phyloP scores from a whole-genome alignment of 345 rosid genomes.

The Crucihimalaya himalaica region DNA sequence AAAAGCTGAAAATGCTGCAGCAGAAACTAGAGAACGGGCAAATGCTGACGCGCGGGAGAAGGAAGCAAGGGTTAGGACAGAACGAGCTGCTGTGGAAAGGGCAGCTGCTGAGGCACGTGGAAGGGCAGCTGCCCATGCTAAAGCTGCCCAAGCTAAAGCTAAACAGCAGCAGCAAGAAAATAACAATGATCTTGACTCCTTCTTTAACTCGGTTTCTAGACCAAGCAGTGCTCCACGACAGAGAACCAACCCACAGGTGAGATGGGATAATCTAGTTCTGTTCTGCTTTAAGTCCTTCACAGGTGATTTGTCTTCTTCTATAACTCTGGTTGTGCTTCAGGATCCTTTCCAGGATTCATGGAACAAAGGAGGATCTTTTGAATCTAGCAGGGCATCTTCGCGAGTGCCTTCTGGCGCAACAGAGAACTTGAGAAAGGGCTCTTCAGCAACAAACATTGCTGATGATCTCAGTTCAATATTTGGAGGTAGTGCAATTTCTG shows the following conservation, averaged over 20 bases:
- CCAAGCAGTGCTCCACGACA: constrained; percentile 90
- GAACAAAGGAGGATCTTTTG: constrained; percentile 70
- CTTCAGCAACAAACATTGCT: constrained; percentile 71
- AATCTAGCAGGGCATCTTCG: constrained; percentile 57
- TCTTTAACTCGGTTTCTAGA: constrained; percentile 72
- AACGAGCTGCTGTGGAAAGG: constrained; percentile 84
- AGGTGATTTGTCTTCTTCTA: constrained; percentile 3
- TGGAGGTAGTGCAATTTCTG: constrained; percentile 58
- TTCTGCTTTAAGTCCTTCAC: constrained; percentile 18
- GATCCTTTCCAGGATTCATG: constrained; percentile 75
- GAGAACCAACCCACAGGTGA: constrained; percentile 65
- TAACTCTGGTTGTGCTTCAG: constrained; percentile 46
- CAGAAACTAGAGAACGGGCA: constrained; percentile 83
- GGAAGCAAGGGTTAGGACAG: constrained; percentile 61
- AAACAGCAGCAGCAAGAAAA: constrained; percentile 64
- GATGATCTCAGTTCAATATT: constrained; percentile 84
- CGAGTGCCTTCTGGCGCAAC: constrained; percentile 61
- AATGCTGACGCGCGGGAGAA: constrained; percentile 64
- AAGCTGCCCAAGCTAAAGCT: constrained; percentile 66
- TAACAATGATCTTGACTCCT: constrained; percentile 84
- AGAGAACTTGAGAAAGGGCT: constrained; percentile 73
- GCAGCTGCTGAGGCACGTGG: constrained; percentile 79
- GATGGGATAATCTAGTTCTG: constrained; percentile 37
- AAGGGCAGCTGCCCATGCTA: constrained; percentile 68
- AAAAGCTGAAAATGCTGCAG: constrained; percentile 84